Evolutionary conservation across 192 early-diverging fungal genomes (phyloP), one percentile per base, ranked within the genome.

Genomic region (Thamnidium elegans): DNA sequence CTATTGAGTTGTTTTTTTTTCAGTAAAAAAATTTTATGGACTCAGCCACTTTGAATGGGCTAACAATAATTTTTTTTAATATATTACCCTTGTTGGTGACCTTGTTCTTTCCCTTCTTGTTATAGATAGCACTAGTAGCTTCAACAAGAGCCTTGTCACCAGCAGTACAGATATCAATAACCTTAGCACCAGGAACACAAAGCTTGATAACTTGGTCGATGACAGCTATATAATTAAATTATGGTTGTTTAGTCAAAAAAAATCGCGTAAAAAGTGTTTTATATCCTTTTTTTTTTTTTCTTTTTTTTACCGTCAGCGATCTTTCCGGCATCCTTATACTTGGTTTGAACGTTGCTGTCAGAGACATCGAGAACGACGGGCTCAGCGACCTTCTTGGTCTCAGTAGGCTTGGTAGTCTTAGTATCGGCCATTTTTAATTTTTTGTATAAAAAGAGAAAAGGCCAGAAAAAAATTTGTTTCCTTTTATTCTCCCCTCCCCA

Each of bases 321-420:
- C 19, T 90, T 89, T 47, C 93, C 93, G 31, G 93, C 92, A 45
- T 89, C 86, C 83, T 90, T 90, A 88, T 96, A 98, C 81, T 95
- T 95, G 67, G 84, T 89, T 68, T 96, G 80, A 30, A 94, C 91
- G 66, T 79, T 80, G 32, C 82, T 71, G 80, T 92, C 86, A 58
- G 81, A 79, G 58, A 93, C 84, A 72, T 75, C 52, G 56, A 56
- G 50, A 51, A 70, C 68, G 56, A 56, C 53, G 45, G 68, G 62
- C 13, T 43, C 42, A 26, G 58, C 13, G 23, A 15, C 42, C 43
- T 43, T 59, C 13, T 20, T 21, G 43, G 58, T 45, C 17, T 39
- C 55, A 10, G 55, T 36, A 34, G 55, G 55, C 55, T 56, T 56
- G n/a, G 55, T 32, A 39, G 36, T 10, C 26, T 26, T 26, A 13